phyloP scores from a whole-genome alignment of 75 land plant genomes.

The Cunninghamia lanceolata region DNA sequence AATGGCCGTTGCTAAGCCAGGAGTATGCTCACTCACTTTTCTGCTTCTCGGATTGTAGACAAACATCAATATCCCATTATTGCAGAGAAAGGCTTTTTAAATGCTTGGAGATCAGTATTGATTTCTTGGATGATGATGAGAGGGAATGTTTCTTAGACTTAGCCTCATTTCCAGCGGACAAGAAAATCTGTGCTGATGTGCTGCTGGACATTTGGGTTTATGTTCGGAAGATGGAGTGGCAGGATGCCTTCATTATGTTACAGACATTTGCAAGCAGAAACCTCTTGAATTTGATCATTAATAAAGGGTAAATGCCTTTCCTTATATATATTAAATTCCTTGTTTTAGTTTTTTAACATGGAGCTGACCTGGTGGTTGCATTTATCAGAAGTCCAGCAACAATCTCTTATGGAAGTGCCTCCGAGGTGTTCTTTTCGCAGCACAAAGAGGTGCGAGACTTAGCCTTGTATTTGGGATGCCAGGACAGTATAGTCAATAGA shows the following conservation, averaged over 20 bases:
- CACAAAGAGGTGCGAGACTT: neutral
- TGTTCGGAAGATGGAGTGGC: neutral
- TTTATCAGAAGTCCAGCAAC: neutral
- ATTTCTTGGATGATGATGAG: neutral
- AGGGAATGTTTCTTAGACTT: too few species aligned
- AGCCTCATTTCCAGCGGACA: too few species aligned
- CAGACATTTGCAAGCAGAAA: neutral
- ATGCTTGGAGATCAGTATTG: too few species aligned
- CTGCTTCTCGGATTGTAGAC: too few species aligned
- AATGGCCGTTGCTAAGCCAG: too few species aligned
- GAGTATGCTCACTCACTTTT: too few species aligned
- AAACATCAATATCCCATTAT: too few species aligned
- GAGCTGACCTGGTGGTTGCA: neutral
- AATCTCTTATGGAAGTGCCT: neutral
- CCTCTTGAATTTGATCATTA: neutral
- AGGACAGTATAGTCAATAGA: too few species aligned
- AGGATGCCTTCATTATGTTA: neutral
- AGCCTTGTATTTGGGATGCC: neutral
- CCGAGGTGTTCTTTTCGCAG: neutral
- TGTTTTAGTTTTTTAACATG: too few species aligned
- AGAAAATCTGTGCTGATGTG: too few species aligned
- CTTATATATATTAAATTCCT: too few species aligned
- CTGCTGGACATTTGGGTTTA: neutral
- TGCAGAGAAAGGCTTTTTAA: too few species aligned
- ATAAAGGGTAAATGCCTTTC: neutral